Evolutionary conservation across 148 eudicot species (phyloP).

Genomic region (Silene uniflora): DNA sequence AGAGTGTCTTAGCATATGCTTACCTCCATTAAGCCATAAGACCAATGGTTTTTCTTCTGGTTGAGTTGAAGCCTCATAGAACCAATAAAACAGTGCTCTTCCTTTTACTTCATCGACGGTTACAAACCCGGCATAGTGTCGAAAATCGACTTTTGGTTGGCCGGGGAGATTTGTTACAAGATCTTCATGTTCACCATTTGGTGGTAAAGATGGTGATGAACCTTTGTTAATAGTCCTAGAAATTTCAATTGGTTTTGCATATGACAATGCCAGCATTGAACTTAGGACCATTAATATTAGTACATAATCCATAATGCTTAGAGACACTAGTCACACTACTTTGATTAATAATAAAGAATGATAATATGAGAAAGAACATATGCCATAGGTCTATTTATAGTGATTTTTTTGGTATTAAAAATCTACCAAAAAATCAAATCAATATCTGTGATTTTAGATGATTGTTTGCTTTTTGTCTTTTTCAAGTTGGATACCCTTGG

Average conservation of each 20-base stretch:
- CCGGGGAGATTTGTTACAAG: slow-evolving; percentile 71
- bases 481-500: no score
- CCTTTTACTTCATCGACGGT: slow-evolving; percentile 49
- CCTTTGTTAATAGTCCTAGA: background rate
- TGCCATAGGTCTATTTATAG: slow-evolving; percentile 21
- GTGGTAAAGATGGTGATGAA: background rate
- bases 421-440: no score
- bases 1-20: slow-evolving; percentile 3
- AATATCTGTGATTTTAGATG: no score
- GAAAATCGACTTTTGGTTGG: slow-evolving; percentile 60
- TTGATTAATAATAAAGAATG: background rate
- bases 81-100: slow-evolving; percentile 82
- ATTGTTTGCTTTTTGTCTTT: background rate
- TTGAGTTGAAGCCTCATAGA: slow-evolving; percentile 59
- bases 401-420: background rate
- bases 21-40: slow-evolving; percentile 93
- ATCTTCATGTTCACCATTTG: slow-evolving; percentile 29
- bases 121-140: slow-evolving; percentile 73
- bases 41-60: slow-evolving; percentile 67
- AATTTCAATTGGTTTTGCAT: slow-evolving; percentile 6
- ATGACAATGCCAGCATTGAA: background rate
- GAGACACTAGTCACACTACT: background rate
- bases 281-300: slow-evolving; percentile 3
- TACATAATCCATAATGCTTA: slow-evolving; percentile 11
- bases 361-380: background rate